Percentiles rank a stretch among this genome's conserved stretches.
phyloP scores from a whole-genome alignment of 2,329 filamentous ascomycete genomes.

The Sclerotiophoma versabilis region DNA sequence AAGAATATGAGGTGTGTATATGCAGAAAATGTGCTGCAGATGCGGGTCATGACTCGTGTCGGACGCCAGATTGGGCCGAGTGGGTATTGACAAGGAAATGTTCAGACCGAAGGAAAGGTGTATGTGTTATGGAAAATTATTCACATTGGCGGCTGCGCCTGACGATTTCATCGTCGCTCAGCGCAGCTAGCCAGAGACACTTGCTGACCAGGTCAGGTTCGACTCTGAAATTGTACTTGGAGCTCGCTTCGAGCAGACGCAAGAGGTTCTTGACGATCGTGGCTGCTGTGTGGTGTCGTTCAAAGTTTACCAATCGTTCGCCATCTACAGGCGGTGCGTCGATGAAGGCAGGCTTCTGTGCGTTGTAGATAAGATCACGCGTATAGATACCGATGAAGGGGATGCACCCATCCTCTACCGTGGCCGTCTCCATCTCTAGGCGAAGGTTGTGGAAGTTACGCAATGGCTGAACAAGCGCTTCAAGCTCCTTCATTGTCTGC shows the following conservation, averaged over 20 bases:
- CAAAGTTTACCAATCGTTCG: constrained; percentile 80
- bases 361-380: constrained; percentile 82
- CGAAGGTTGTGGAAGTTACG: constrained; percentile 80
- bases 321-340: constrained; percentile 65
- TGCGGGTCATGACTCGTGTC: constrained; percentile 39
- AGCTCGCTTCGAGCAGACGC: constrained; percentile 79
- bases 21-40: constrained; percentile 26
- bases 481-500: constrained; percentile 71
- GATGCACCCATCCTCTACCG: constrained; percentile 75
- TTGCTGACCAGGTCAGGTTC: constrained; percentile 79
- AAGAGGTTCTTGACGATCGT: constrained; percentile 80
- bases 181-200: constrained; percentile 83
- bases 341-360: constrained; percentile 78
- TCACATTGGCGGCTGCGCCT: constrained; percentile 42
- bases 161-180: constrained; percentile 76
- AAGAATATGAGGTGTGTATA: constrained; percentile 20
- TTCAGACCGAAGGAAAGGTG: constrained; percentile 13
- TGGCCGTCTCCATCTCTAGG: constrained; percentile 76
- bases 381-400: constrained; percentile 84
- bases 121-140: constrained; percentile 24
- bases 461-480: constrained; percentile 76
- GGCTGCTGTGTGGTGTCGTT: constrained; percentile 78
- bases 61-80: constrained; percentile 3
- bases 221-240: constrained; percentile 74
- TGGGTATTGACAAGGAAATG: constrained; percentile 35